A percentile compares a stretch with the other conserved stretches of the same genome.
Evolutionary conservation across 805 yeast genomes (phyloP).

Genomic region (Starmerella etchellsii): DNA sequence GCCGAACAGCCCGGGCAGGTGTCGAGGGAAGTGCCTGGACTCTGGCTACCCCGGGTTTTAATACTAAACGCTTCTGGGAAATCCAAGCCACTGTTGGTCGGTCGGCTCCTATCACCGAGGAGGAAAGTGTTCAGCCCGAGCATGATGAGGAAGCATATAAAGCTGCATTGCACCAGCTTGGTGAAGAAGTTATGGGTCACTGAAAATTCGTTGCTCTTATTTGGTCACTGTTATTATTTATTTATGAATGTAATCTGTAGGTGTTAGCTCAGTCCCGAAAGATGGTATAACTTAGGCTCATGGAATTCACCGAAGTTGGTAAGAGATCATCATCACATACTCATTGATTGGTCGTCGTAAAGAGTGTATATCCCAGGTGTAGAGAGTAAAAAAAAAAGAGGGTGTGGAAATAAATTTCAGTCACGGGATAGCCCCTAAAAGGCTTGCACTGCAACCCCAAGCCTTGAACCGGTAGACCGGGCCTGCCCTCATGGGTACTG

Average conservation of each 20-base stretch:
- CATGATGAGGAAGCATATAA: constrained; percentile 34
- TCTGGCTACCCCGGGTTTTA: constrained; percentile 66
- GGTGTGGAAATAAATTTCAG: no score
- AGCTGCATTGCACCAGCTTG: constrained; percentile 34
- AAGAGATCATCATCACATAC: constrained; percentile 23
- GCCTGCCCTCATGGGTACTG: no score
- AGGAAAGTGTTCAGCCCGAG: constrained; percentile 24
- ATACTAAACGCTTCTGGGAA: constrained; percentile 37
- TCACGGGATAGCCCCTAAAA: no score
- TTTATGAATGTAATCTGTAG: neutral
- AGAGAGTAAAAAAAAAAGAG: no score
- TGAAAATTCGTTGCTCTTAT: no score
- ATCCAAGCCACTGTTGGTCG: constrained; percentile 25
- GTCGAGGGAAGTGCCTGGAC: constrained; percentile 63
- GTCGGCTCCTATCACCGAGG: constrained; percentile 22
- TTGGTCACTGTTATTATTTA: neutral
- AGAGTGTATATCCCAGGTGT: no score
- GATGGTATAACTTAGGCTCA: constrained; percentile 26
- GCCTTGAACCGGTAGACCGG: no score
- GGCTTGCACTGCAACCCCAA: no score
- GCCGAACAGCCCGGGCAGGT: constrained; percentile 94
- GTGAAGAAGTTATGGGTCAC: constrained; percentile 25
- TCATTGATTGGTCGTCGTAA: no score
- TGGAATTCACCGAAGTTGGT: constrained; percentile 21
- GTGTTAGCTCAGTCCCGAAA: constrained; percentile 26